These are phyloP conservation scores for Gossypium bickii DNA, from an alignment of 345 rosid species.

Conservation along the genomic window DNA sequence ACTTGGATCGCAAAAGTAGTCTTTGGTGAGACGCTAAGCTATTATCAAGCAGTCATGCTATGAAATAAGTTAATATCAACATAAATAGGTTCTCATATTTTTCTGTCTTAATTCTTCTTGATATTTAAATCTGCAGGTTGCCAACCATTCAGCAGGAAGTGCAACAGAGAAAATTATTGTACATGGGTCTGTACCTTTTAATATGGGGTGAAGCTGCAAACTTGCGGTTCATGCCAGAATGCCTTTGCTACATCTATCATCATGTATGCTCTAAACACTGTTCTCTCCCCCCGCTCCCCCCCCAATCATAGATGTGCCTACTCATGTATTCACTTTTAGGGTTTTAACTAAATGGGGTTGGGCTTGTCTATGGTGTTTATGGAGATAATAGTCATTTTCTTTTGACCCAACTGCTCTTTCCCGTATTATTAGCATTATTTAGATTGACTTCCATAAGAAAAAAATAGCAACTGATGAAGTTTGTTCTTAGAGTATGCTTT, in stretches of 20 bases:
- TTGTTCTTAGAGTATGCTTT: neutral
- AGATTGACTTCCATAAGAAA: neutral
- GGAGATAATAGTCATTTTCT: neutral
- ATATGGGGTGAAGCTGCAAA: constrained; percentile 99
- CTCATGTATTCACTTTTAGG: neutral
- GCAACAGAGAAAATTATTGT: constrained; percentile 91
- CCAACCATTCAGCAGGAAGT: constrained; percentile 99
- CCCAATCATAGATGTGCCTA: constrained; percentile 7
- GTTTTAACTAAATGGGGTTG: neutral
- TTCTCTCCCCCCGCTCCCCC: neutral
- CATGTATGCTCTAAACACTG: constrained; percentile 57
- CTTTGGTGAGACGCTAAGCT: constrained; percentile 65
- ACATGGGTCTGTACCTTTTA: constrained; percentile 93
- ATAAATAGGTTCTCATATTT: neutral
- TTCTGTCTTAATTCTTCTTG: constrained; percentile 13
- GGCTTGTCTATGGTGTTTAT: neutral
- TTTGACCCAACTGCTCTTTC: neutral
- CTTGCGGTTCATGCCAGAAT: constrained; percentile 98
- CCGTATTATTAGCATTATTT: neutral
- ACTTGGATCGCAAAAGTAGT: constrained; percentile 93
- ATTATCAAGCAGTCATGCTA: neutral
- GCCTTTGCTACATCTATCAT: constrained; percentile 97
- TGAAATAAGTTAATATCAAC: neutral
- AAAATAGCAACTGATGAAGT: neutral
- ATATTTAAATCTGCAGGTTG: constrained; percentile 52